phyloP scores from a whole-genome alignment of 1,284 basidiomycete genomes.

The Ganoderma meredithae region DNA sequence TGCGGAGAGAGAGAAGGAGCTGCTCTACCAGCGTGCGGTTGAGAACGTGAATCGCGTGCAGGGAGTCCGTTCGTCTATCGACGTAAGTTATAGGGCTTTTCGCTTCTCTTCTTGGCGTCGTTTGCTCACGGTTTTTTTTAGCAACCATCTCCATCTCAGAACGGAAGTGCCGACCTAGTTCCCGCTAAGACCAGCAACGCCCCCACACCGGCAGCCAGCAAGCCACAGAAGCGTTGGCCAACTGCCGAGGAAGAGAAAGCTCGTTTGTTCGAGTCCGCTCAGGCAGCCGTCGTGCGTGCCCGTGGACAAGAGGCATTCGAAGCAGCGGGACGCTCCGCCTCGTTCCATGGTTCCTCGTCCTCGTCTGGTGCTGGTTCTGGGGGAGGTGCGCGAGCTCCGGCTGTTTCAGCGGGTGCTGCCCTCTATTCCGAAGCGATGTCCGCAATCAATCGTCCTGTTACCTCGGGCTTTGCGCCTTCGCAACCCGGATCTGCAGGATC shows the following conservation, averaged over 20 bases:
- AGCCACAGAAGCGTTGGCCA: constrained; percentile 51
- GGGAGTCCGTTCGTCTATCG: constrained; percentile 37
- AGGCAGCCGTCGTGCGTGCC: constrained; percentile 52
- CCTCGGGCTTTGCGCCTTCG: constrained; percentile 1
- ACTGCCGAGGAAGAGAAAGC: constrained; percentile 79
- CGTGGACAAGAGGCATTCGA: constrained; percentile 22
- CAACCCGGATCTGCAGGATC: constrained; percentile 1
- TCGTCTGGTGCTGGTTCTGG: constrained; percentile 13
- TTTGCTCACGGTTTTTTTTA: not conserved
- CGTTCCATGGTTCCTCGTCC: constrained; percentile 1
- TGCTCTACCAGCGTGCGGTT: constrained; percentile 71
- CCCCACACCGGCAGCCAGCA: constrained; percentile 22
- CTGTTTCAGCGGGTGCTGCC: constrained; percentile 50
- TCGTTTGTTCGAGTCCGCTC: constrained; percentile 71
- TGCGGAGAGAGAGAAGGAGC: constrained; percentile 73
- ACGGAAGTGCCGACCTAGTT: constrained; percentile 10
- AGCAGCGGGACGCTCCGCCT: not conserved
- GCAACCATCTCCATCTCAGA: constrained; percentile 8
- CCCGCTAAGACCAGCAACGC: constrained; percentile 13
- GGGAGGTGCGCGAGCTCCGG: not conserved
- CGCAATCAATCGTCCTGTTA: constrained; percentile 41
- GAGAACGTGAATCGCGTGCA: constrained; percentile 66
- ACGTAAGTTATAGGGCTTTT: constrained; percentile 14
- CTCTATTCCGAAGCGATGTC: constrained; percentile 55
- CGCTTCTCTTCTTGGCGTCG: not conserved